Base-by-base conservation (phyloP, 176 grass and related monocot species). In the Hordeum marinum region DNA sequence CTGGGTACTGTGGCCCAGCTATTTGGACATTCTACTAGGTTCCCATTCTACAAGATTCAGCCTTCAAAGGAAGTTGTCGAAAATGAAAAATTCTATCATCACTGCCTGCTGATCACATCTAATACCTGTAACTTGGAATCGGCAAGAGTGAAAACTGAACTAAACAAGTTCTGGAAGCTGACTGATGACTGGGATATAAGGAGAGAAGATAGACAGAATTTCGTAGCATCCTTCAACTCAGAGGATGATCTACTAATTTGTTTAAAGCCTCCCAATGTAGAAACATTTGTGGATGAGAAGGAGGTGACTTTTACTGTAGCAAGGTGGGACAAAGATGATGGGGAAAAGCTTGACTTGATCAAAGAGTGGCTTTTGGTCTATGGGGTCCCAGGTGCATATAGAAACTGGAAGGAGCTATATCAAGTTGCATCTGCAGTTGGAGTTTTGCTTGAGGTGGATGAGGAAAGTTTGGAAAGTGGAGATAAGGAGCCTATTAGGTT, bases 391-490 rank as follows among this genome's bases (percentile, higher is more conserved):
- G 75, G 2, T 68, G 76, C 46, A 76, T 81, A 85, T 17, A 89
- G 77, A 76, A 80, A 68, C 62, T 89, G 77, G 87, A 85, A 76
- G 50, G 83, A 69, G 71, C 42, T 89, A 89, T 85, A 85, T 52
- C 83, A 85, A 76, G 78, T 85, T 50, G 83, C 62, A 52, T 89
- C 61, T 24, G 39, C 83, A 40, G 26, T 89, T 37, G 71, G 87
- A 39, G 77, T 89, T 8, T 52, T 89, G 83, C 59, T 63, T 37
- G 87, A 68, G 0, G 87, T 89, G 14, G 87, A 85, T 23, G 77
- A 85, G 48, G 62, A 76, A 68, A 85, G 87, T 76, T 85, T 81
- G 69, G 15, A 60, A 85, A 63, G 14, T 21, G 39, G 39, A n/a
- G 36, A 76, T 76, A 69, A 75, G 37, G 69, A 85, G n/a, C 69